Evolutionary conservation across 2,329 filamentous ascomycete species (phyloP).

Genomic region (Amauroascus niger): DNA sequence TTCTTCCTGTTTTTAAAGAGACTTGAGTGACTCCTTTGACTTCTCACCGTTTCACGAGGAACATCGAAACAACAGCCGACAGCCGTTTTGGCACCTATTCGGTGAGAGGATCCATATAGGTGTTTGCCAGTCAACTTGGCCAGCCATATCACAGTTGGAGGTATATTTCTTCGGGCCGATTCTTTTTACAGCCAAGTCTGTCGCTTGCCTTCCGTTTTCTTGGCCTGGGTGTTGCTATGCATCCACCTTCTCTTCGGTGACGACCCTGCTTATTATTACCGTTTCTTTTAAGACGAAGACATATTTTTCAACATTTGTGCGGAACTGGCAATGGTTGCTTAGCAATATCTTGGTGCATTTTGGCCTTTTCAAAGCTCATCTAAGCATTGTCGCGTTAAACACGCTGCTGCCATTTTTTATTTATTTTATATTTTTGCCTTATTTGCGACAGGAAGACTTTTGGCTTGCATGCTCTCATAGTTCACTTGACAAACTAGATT

Average conservation of each 20-base stretch:
- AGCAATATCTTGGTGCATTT: background rate
- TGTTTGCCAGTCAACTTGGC: no score
- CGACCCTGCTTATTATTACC: background rate
- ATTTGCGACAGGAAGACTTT: background rate
- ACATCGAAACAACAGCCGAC: no score
- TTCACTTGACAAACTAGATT: background rate
- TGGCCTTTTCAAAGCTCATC: background rate
- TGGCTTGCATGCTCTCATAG: background rate
- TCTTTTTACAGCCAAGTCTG: no score
- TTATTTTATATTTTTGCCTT: background rate
- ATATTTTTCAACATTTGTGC: background rate
- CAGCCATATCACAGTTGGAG: no score
- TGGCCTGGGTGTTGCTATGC: background rate
- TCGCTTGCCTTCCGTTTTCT: background rate
- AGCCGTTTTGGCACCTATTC: no score
- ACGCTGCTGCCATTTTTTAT: background rate
- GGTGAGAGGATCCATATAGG: no score
- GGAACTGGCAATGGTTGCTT: background rate
- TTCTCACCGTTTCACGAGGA: no score
- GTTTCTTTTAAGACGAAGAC: background rate
- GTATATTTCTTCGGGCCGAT: no score
- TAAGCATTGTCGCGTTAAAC: background rate
- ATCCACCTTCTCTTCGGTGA: background rate
- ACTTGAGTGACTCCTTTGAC: no score
- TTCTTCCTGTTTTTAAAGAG: background rate